Evolutionary conservation across 805 yeast species (phyloP).

Genomic region (Metschnikowia lunata): DNA sequence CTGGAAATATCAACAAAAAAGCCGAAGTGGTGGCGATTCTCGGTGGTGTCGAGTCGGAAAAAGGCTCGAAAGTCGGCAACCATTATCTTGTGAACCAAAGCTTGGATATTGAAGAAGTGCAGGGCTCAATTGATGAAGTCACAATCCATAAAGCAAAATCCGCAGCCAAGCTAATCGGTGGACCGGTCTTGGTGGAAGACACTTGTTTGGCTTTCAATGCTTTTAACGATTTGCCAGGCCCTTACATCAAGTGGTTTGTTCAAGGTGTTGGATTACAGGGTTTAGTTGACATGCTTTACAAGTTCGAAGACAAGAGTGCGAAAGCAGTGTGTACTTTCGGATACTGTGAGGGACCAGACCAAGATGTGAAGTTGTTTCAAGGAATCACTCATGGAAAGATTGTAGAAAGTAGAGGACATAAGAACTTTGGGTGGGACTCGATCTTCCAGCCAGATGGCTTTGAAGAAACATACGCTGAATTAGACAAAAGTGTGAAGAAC

Average conservation of each 20-base stretch:
- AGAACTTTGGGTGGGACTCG: constrained; percentile 90
- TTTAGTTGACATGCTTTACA: constrained; percentile 69
- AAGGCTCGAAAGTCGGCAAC: constrained; percentile 39
- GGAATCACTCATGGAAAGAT: constrained; percentile 81
- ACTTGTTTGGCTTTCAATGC: constrained; percentile 86
- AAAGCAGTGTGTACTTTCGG: constrained; percentile 91
- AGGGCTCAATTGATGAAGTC: constrained; percentile 80
- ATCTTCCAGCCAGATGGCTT: constrained; percentile 79
- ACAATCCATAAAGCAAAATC: constrained; percentile 73
- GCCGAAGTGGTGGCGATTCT: constrained; percentile 79
- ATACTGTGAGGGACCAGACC: constrained; percentile 76
- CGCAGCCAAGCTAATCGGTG: constrained; percentile 59
- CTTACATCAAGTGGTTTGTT: constrained; percentile 90
- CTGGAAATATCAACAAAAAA: constrained; percentile 87
- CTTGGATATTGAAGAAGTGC: constrained; percentile 85
- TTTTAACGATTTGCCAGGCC: constrained; percentile 83
- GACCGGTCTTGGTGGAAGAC: constrained; percentile 93
- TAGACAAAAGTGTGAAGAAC: constrained; percentile 75
- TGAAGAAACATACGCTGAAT: constrained; percentile 73
- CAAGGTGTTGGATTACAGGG: constrained; percentile 71
- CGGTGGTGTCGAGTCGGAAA: constrained; percentile 33
- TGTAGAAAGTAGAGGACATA: constrained; percentile 74
- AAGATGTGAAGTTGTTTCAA: constrained; percentile 71
- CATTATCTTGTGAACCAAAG: constrained; percentile 55
- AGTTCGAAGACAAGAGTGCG: constrained; percentile 81